phyloP scores from a whole-genome alignment of 73 alveolate genomes.

The Paramecium sonneborni region DNA sequence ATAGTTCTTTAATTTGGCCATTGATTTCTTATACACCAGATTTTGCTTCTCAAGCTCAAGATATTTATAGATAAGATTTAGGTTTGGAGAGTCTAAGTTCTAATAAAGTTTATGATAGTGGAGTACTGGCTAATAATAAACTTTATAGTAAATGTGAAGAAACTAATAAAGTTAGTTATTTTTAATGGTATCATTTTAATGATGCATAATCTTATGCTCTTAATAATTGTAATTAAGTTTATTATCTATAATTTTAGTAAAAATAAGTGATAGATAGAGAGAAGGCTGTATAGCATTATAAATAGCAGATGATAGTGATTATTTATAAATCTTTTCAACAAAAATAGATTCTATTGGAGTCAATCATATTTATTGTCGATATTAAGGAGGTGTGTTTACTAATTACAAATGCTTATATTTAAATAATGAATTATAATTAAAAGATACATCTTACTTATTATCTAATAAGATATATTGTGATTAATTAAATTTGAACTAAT shows the following conservation, averaged over 20 bases:
- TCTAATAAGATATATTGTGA: not conserved
- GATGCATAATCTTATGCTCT: not conserved
- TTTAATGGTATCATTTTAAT: not conserved
- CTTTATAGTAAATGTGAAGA: not conserved
- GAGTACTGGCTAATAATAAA: not conserved
- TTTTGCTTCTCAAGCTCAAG: not conserved
- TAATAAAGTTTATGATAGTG: not conserved
- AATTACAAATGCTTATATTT: conserved; percentile 6
- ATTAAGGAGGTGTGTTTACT: not conserved
- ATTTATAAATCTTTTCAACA: not conserved
- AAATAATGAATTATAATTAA: not conserved
- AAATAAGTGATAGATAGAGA: conserved; percentile 27
- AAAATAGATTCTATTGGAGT: not conserved
- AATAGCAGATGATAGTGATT: conserved; percentile 40
- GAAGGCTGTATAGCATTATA: conserved; percentile 44
- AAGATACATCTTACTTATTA: not conserved
- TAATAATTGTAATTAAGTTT: not conserved
- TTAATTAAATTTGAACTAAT: not conserved
- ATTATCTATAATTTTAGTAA: not conserved
- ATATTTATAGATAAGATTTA: not conserved
- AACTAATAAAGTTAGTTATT: not conserved
- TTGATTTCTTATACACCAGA: not conserved
- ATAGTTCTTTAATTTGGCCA: not conserved
- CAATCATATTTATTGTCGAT: conserved; percentile 55
- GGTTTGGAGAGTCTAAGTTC: not conserved